Conservation (phyloP, 2,329 filamentous ascomycete genomes). For the Pseudopithomyces maydicus region DNA sequence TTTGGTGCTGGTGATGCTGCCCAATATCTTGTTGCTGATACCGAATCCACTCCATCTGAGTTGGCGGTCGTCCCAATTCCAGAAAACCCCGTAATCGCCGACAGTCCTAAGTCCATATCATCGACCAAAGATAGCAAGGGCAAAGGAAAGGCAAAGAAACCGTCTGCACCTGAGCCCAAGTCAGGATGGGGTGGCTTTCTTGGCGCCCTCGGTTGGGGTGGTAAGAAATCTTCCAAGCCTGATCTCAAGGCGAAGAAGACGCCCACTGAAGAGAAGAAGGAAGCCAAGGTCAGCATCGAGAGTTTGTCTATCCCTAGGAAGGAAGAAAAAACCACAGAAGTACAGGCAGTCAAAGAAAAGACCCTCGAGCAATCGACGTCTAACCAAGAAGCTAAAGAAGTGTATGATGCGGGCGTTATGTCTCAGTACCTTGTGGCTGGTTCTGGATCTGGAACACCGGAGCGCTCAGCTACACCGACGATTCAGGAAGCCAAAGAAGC, state of each 20-base stretch:
- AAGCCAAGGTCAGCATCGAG: background rate
- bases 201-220: constrained; percentile 41
- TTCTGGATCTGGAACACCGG: background rate
- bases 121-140: background rate
- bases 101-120: background rate
- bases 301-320: background rate
- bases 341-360: background rate
- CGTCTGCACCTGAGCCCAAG: constrained; percentile 11
- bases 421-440: background rate
- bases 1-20: constrained; percentile 18
- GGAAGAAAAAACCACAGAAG: background rate
- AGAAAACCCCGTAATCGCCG: background rate
- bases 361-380: background rate
- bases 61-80: background rate
- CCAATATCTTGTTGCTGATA: constrained; percentile 8
- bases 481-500: too few species aligned
- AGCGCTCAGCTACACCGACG: background rate
- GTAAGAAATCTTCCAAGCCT: constrained; percentile 27
- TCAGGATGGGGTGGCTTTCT: constrained; percentile 32
- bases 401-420: background rate
- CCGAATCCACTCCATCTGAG: background rate
- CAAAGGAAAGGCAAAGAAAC: background rate
- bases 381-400: background rate
- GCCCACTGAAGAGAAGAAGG: constrained; percentile 13
- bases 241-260: constrained; percentile 6